Conservation (phyloP, 768 basidiomycete species). For the Amanita exitialis region DNA sequence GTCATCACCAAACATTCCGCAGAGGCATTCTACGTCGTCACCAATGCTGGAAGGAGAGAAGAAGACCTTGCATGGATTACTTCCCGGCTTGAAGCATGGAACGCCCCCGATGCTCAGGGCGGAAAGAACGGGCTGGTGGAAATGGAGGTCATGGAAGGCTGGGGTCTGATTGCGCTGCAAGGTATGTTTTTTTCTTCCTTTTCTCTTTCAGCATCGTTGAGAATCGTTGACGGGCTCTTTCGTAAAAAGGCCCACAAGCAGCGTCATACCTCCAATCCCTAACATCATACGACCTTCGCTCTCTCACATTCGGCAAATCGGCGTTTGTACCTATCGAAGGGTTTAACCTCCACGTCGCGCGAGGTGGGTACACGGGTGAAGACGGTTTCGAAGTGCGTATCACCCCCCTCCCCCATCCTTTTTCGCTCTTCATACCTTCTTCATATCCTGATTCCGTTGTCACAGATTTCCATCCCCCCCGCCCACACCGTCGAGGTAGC, state of each 20-base stretch:
- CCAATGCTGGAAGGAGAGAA: slow-evolving; percentile 83
- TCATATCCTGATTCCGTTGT: not conserved
- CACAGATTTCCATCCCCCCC: slow-evolving; percentile 82
- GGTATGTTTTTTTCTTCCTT: slow-evolving; percentile 35
- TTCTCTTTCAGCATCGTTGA: not conserved
- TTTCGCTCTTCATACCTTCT: not conserved
- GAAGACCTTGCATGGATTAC: slow-evolving; percentile 76
- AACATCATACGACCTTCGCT: slow-evolving; percentile 63
- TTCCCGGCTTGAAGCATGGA: slow-evolving; percentile 69
- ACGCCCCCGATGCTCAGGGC: slow-evolving; percentile 31
- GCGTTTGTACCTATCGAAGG: slow-evolving; percentile 73
- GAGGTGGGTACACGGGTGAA: slow-evolving; percentile 97
- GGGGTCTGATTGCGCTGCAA: slow-evolving; percentile 89
- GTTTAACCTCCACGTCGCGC: slow-evolving; percentile 76
- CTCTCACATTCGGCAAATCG: slow-evolving; percentile 78
- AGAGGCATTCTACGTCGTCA: slow-evolving; percentile 88
- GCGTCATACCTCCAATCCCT: slow-evolving; percentile 70
- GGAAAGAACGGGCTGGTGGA: slow-evolving; percentile 53
- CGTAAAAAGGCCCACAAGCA: slow-evolving; percentile 61
- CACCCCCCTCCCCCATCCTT: not conserved
- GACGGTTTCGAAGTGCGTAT: slow-evolving; percentile 85
- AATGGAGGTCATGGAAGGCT: slow-evolving; percentile 70
- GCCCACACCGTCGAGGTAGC: slow-evolving; percentile 65
- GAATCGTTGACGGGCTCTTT: not conserved
- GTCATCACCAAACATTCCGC: slow-evolving; percentile 80